Evolutionary conservation across 768 basidiomycete species (phyloP).

Genomic region (Calocybe cyanea): DNA sequence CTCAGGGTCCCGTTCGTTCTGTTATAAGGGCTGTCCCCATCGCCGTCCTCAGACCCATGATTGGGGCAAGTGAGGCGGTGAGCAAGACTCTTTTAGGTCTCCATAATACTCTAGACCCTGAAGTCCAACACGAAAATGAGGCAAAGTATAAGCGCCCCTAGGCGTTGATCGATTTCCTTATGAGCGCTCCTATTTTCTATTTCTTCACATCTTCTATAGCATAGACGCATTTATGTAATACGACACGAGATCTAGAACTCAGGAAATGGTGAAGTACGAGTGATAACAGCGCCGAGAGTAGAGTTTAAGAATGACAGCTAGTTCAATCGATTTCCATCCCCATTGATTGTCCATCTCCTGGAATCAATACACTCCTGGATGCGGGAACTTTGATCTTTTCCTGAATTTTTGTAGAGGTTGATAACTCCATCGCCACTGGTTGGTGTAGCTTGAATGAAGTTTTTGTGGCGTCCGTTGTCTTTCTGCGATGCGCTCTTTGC

Average conservation of each 20-base stretch:
- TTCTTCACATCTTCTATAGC: too few species aligned
- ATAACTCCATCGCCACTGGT: slow-evolving; percentile 46
- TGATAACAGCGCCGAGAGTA: too few species aligned
- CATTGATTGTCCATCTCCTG: slow-evolving; percentile 85
- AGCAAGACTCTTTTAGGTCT: slow-evolving; percentile 93
- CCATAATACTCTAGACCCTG: slow-evolving; percentile 89
- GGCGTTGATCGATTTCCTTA: slow-evolving; percentile 12
- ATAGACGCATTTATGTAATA: too few species aligned
- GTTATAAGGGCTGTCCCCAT: slow-evolving; percentile 97
- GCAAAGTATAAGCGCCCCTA: slow-evolving; percentile 91
- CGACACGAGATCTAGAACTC: too few species aligned
- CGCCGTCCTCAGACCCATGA: slow-evolving; percentile 96
- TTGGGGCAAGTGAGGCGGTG: slow-evolving; percentile 94
- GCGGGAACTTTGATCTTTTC: slow-evolving; percentile 78
- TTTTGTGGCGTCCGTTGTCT: slow-evolving; percentile 54
- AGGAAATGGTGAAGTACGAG: too few species aligned
- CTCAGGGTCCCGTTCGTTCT: slow-evolving; percentile 85
- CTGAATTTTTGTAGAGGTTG: slow-evolving; percentile 46
- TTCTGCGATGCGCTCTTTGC: slow-evolving; percentile 69
- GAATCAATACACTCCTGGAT: slow-evolving; percentile 68
- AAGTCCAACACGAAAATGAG: slow-evolving; percentile 75
- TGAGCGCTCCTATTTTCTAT: too few species aligned
- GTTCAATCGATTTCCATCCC: slow-evolving; percentile 81
- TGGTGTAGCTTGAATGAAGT: slow-evolving; percentile 62
- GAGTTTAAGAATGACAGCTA: too few species aligned